These are phyloP conservation scores for Pythium periplocum DNA, from an alignment of 352 stramenopile species.

Conservation along the genomic window DNA sequence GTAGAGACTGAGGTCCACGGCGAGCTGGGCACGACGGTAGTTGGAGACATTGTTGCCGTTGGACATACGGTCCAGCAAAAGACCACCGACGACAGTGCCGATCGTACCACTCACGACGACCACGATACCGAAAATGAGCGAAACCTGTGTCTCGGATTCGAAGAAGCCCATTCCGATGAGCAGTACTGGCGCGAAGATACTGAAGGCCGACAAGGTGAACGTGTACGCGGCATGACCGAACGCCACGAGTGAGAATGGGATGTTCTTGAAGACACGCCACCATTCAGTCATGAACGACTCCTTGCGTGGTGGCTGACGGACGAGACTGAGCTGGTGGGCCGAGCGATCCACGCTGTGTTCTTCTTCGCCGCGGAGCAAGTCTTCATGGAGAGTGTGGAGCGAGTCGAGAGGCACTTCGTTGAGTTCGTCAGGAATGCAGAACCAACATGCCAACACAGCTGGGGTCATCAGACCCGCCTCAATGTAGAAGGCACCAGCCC, in stretches of 20 bases:
- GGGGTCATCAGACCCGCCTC: constrained; percentile 72
- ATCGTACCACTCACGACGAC: constrained; percentile 64
- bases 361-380: neutral
- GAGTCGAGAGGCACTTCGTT: constrained; percentile 14
- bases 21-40: constrained; percentile 28
- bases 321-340: too few relatives aligned
- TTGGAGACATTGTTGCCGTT: constrained; percentile 28
- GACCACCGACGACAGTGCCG: constrained; percentile 70
- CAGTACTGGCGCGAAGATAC: constrained; percentile 66
- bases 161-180: constrained; percentile 79
- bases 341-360: too few relatives aligned
- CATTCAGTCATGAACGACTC: constrained; percentile 21
- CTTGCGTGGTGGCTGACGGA: too few relatives aligned
- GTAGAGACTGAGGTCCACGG: constrained; percentile 38
- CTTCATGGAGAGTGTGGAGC: constrained; percentile 3
- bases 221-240: constrained; percentile 75
- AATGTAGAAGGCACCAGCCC: constrained; percentile 77
- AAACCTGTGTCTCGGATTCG: constrained; percentile 53
- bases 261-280: constrained; percentile 44
- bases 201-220: constrained; percentile 70
- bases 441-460: constrained; percentile 51
- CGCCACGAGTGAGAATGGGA: constrained; percentile 59
- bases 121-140: constrained; percentile 69
- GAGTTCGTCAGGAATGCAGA: constrained; percentile 34
- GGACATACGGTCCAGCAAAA: constrained; percentile 43